Base-by-base conservation (phyloP, 495 filamentous ascomycete species). In the Beverwykella pulmonaria region DNA sequence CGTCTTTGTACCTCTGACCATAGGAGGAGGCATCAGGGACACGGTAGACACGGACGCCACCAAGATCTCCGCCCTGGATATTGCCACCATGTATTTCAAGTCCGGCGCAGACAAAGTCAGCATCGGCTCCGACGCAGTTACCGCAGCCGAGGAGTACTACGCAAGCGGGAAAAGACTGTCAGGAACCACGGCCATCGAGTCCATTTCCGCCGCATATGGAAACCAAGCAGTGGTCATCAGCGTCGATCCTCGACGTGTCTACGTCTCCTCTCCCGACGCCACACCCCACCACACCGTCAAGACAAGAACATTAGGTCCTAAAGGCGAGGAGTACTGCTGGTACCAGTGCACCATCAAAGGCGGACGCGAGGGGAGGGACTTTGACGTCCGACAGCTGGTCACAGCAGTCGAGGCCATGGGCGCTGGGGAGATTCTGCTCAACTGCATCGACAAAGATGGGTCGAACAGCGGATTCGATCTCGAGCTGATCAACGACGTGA, bases 101-200 rank as follows among this genome's bases (percentile, higher is more conserved):
- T 92, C 88, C 25, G 94, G 94, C 36, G 94, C 94, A n/a, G 94
- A 98, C 77, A 98, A 98, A 81, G 92, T 98, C 19, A 96, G 92
- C 53, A 97, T 98, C 71, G 94, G 95, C 4, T 95, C 90, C 1
- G 95, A 98, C 76, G 93, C 94, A 50, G 94, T 98, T 12, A 84
- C 85, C 34, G 93, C 93, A 9, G 94, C 94, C 0, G 92, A 97
- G 74, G 90, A 95, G 64, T 98, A 91, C 75, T 90, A 93, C 75
- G 75, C 80, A 29, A 77, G 77, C 8, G 88, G 88, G 7, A 84
- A 86, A 70, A 84, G 79, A 32, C 76, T 96, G 34, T 86, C 81
- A 29, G 92, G 93, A 14, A 87, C 84, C 54, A 96, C 95, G 0
- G 92, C 94, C 23, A 96, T 98, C 63, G 94, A 98, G 80, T 88